Base-by-base conservation (phyloP, 2,329 filamentous ascomycete species). In the Fusarium pseudocircinatum region DNA sequence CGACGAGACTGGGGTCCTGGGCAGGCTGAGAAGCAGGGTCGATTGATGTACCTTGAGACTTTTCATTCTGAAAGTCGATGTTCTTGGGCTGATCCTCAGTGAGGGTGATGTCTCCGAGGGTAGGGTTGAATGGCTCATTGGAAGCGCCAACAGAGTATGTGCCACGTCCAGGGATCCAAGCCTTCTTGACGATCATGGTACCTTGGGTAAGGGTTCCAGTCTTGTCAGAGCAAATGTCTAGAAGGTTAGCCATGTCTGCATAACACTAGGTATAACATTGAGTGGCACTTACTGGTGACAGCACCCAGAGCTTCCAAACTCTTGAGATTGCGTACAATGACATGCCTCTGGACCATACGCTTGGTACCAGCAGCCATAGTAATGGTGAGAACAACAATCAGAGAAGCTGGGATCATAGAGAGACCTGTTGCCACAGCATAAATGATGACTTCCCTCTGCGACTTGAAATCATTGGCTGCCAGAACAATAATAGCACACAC, bases 401-500 rank as follows among this genome's bases (percentile, higher is more conserved):
- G 82, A 22, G 85, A 85, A 14, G 85, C 86, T 0, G 82, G 87
- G 64, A 88, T 86, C 82, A 87, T 87, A 12, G 84, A 85, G 18
- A 88, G 79, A 60, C 83, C 84, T 9, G 85, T 84, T 7, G 82
- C 84, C 15, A 85, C 83, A 16, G 82, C 84, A 69, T 85, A 86
- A 50, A 85, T 91, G 73, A 92, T 89, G 64, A 92, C 89, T 70
- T 91, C 89, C 24, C 84, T 84, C 39, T 85, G 81, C 43, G 81
- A 79, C 20, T 82, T 82, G 79, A 89, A 90, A 1, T 85, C 74
- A 79, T 92, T 93, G 59, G 91, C 89, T 4, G 84, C 91, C 52
- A 93, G 85, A n/a, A 93, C 91, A 72, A 94, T 89, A 70, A 94
- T 88, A 26, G 91, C 91, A 67, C 91, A 92, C 7, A 93, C 76